A percentile compares a stretch with the other conserved stretches of the same genome.
phyloP scores from a whole-genome alignment of 345 rosid species.

The Eucalyptus marginata region DNA sequence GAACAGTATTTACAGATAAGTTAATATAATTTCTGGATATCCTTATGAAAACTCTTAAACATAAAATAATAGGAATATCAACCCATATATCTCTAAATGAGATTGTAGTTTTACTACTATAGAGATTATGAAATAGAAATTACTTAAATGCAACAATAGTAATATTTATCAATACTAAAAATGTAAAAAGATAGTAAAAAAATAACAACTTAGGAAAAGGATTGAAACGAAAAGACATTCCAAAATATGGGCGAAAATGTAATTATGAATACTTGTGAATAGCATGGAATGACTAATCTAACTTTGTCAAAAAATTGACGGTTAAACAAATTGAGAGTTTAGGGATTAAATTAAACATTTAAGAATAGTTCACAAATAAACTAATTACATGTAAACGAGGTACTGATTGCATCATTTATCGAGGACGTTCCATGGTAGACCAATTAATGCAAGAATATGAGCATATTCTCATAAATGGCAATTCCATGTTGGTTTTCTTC shows the following conservation, averaged over 20 bases:
- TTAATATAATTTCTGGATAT: not conserved
- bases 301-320: not conserved
- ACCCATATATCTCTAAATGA: not conserved
- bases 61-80: not conserved
- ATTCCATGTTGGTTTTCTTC: not conserved
- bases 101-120: not conserved
- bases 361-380: not conserved
- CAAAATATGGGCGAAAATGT: not conserved
- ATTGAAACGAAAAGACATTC: not conserved
- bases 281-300: fast-evolving
- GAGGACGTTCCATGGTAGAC: not conserved
- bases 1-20: not conserved
- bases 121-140: not conserved
- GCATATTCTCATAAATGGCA: not conserved
- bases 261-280: not conserved
- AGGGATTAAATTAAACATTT: not conserved
- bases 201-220: not conserved
- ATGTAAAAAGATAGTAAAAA: not conserved
- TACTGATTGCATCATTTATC: not conserved
- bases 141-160: not conserved
- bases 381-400: not conserved
- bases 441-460: not conserved
- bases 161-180: not conserved
- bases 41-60: not conserved
- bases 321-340: not conserved